These are phyloP conservation scores for Amanita muscaria DNA, from an alignment of 768 basidiomycete species.

Conservation along the genomic window DNA sequence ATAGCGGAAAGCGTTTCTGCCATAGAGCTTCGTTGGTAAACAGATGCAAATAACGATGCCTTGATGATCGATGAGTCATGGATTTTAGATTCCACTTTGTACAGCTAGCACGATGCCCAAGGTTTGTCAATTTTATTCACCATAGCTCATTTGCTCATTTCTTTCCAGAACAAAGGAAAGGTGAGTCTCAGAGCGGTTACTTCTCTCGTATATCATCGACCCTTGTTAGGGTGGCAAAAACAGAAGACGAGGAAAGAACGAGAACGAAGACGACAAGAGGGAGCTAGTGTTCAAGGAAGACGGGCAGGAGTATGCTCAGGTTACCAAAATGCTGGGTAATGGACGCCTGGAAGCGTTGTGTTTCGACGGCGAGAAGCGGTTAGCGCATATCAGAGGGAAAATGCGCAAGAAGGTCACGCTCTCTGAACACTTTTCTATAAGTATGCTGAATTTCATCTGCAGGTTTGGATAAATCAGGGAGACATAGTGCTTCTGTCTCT, in stretches of 20 bases:
- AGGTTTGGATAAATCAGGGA: slow-evolving; percentile 99
- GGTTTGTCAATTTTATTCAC: slow-evolving; percentile 5
- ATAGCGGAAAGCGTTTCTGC: slow-evolving; percentile 75
- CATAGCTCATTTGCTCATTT: neutral
- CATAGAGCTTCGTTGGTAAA: slow-evolving; percentile 32
- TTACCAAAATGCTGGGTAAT: slow-evolving; percentile 97
- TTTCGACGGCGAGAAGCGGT: slow-evolving; percentile 96
- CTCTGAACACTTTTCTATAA: neutral
- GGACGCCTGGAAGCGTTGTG: slow-evolving; percentile 93
- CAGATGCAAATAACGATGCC: neutral
- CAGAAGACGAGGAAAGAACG: slow-evolving; percentile 98
- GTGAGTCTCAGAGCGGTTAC: slow-evolving; percentile 23
- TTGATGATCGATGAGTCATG: neutral
- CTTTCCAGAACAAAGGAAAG: slow-evolving; percentile 67
- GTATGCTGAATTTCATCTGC: slow-evolving; percentile 8
- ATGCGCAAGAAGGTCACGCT: slow-evolving; percentile 95
- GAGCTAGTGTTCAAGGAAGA: slow-evolving; percentile 98
- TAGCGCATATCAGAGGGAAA: slow-evolving; percentile 97
- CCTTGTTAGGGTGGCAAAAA: slow-evolving; percentile 98
- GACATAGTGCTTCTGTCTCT: slow-evolving; percentile 92
- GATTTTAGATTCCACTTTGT: neutral
- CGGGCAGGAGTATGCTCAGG: slow-evolving; percentile 98
- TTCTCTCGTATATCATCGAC: neutral
- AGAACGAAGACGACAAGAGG: slow-evolving; percentile 98
- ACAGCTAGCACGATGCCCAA: slow-evolving; percentile 13